Conservation (phyloP, 2,329 filamentous ascomycete genomes). For the Colletotrichum sp. region DNA sequence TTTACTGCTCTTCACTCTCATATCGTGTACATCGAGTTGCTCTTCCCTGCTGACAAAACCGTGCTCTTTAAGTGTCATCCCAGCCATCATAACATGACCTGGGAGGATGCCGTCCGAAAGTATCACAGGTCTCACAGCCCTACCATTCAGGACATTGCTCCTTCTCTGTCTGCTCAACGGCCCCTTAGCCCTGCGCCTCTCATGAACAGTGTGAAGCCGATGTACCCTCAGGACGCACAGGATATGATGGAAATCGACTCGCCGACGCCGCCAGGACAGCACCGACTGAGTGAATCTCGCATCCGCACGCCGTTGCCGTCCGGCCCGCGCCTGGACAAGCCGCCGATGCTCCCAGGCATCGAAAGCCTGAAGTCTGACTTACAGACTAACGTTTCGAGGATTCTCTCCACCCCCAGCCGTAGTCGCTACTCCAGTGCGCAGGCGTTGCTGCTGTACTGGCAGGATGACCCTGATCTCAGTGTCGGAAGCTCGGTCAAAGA, state of each 20-base stretch:
- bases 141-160: constrained; percentile 53
- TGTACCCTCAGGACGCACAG: constrained; percentile 51
- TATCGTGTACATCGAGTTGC: not conserved
- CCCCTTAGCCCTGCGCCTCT: constrained; percentile 52
- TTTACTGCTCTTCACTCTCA: not conserved
- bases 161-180: constrained; percentile 43
- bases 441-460: constrained; percentile 61
- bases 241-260: constrained; percentile 66
- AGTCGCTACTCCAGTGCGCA: constrained; percentile 59
- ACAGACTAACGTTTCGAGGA: constrained; percentile 54
- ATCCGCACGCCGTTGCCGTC: constrained; percentile 63
- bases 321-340: constrained; percentile 59
- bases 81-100: constrained; percentile 65
- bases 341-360: constrained; percentile 52
- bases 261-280: constrained; percentile 40
- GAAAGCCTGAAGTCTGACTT: constrained; percentile 58
- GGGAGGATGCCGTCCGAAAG: constrained; percentile 62
- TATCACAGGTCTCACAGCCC: constrained; percentile 59
- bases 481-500: constrained; percentile 45
- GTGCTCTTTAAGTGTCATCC: constrained; percentile 56
- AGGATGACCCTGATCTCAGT: constrained; percentile 53
- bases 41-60: constrained; percentile 16
- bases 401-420: constrained; percentile 54
- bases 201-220: constrained; percentile 38
- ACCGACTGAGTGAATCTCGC: constrained; percentile 50